phyloP scores from a whole-genome alignment of 257 asterid species.

The Ehretia macrophylla region DNA sequence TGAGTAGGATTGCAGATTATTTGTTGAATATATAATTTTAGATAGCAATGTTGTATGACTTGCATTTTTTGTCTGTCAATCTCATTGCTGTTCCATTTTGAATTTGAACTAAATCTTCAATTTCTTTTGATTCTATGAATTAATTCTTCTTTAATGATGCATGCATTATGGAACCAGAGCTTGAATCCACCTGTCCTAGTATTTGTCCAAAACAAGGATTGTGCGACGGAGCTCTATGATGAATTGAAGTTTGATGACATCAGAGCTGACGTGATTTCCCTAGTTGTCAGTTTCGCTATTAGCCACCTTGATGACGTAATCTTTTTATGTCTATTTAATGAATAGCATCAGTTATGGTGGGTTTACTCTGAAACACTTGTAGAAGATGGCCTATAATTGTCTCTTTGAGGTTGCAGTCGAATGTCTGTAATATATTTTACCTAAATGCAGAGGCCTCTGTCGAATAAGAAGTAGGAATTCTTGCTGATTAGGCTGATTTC shows the following conservation, averaged over 20 bases:
- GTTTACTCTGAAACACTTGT: background rate
- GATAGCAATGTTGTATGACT: too few species aligned
- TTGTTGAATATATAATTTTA: too few species aligned
- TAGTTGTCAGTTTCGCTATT: background rate
- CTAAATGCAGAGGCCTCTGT: constrained; percentile 66
- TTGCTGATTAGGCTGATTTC: too few species aligned
- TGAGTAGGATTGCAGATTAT: too few species aligned
- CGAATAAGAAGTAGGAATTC: too few species aligned
- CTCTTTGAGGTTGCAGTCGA: background rate
- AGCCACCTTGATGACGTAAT: background rate
- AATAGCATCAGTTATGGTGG: too few species aligned
- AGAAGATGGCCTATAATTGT: background rate
- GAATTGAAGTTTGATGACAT: constrained; percentile 66
- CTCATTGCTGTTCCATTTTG: too few species aligned
- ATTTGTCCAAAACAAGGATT: constrained; percentile 83
- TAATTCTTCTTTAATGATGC: background rate
- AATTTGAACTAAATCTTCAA: background rate
- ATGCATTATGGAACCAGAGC: constrained; percentile 42
- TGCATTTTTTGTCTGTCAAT: too few species aligned
- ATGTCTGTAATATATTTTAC: constrained; percentile 1
- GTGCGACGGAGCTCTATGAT: constrained; percentile 72
- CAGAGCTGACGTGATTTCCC: constrained; percentile 55
- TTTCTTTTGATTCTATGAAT: background rate
- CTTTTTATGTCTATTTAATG: too few species aligned
- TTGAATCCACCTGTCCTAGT: constrained; percentile 79